Evolutionary conservation across 139 green algal species (phyloP), one percentile per base, ranked within the genome.

Genomic region (Picochlorum costavermella): DNA sequence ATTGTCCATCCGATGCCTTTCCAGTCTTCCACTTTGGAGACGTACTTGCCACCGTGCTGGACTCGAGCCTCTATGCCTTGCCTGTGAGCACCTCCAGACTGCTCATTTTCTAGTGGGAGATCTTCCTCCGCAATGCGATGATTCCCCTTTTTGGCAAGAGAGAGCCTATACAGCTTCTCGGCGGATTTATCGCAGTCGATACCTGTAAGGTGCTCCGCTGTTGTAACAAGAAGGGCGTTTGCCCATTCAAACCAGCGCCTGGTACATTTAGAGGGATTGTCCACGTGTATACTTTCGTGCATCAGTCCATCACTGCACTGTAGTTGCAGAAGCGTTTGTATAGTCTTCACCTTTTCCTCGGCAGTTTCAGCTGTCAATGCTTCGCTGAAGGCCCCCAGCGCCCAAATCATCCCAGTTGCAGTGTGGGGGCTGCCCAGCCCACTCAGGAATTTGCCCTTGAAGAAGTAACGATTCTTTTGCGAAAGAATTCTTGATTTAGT

Each of bases 371-470:
- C 48, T 29, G 65, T 68, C 40, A 72, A 23, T 20, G 20, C 65
- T 40, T 63, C 23, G 12, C 31, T 43, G 23, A 65, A 51, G 6
- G 61, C 29, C 11, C 71, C 76, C 65, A 88, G 55, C 0, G 73
- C 65, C 81, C 81, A 88, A 6, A 84, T 69, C 29, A 75, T 73
- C 55, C 56, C 28, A 0, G 14, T 0, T 0, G 64, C 46, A 10
- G 81, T 88, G 60, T 88, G 81, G 23, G 76, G 80, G 28, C 82
- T 56, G 12, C 81, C 81, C 16, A 44, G 40, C 5, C 83, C 51
- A 37, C 61, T 28, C 3, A 1, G 63, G 17, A 40, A 40, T 40
- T 40, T 40, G 33, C 80, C 80, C 12, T 45, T 29, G 48, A 71
- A 88, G 63, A 60, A 87, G 30, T 60, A 79, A 3, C 36, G 26